Conservation (phyloP, 306 rosid species). For the Cajanus cajan region DNA sequence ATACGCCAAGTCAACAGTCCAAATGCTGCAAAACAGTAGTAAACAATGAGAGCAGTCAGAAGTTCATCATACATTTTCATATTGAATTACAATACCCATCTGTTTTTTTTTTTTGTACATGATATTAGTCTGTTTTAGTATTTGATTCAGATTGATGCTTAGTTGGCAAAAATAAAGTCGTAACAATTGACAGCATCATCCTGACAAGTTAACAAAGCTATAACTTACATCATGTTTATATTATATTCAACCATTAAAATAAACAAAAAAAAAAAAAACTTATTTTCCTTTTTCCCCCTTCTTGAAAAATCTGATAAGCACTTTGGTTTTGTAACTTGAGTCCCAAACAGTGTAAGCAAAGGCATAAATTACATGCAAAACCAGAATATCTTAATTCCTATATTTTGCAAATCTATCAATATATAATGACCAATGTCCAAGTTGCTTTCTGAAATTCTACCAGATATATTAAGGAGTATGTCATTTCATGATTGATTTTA, state of each 20-base stretch:
- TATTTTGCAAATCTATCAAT: slow-evolving; percentile 14
- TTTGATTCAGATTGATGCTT: not conserved
- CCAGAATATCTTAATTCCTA: slow-evolving; percentile 10
- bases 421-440: slow-evolving; percentile 18
- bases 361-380: not conserved
- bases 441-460: slow-evolving; percentile 8
- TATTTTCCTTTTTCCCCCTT: not conserved
- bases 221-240: not conserved
- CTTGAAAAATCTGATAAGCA: not conserved
- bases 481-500: slow-evolving; percentile 13
- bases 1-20: slow-evolving; percentile 97
- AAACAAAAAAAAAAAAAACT: not conserved
- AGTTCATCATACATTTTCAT: slow-evolving; percentile 19
- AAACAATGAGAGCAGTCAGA: slow-evolving; percentile 35
- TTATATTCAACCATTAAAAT: not conserved
- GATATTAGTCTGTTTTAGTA: slow-evolving; percentile 6
- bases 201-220: not conserved
- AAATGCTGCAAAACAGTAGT: slow-evolving; percentile 66
- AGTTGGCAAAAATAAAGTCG: not conserved
- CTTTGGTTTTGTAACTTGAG: slow-evolving; percentile 1
- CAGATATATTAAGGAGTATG: not conserved
- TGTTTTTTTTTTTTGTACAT: not conserved
- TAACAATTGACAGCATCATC: slow-evolving; percentile 6
- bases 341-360: not conserved
- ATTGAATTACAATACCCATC: not conserved